Evolutionary conservation across 2,329 filamentous ascomycete species (phyloP), one percentile per base, ranked within the genome.

Genomic region (Thielaviopsis cerberus): DNA sequence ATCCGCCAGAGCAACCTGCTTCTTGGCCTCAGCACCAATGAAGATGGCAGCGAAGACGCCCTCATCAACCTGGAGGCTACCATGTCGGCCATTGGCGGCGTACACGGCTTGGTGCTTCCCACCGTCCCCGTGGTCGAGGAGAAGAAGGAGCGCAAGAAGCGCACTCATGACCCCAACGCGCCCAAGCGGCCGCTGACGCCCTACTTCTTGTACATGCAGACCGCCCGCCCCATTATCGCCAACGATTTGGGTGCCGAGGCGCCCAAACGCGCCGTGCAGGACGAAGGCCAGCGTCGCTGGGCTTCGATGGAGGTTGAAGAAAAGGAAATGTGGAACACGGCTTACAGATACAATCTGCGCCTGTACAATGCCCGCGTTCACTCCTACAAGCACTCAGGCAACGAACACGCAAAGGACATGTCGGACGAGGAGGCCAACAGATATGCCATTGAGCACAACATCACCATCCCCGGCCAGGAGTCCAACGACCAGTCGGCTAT

Each of bases 191-290:
- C 91, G 8, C 72, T 96, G 67, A 97, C 91, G 5, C 89, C 91
- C 1, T 96, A 94, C 75, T 95, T 97, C 76, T 75, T 96, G 61
- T 97, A 89, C 75, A 88, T 94, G 77, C 86, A 94, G 70, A 84
- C 86, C 63, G 88, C 88, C 63, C 86, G 92, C 54, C 79, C 83
- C 55, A 84, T 87, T 68, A 92, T 97, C 64, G 84, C 86, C 59
- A 77, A 76, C 34, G 88, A 94, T 64, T 78, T 94, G 11, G 86
- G 85, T 23, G 68, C 80, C n/a, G 77, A 81, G 61, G 82, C 83
- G 7, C 84, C 85, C 69, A 90, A 91, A 68, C 88, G 88, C 66
- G 88, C 90, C 59, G 86, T 97, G 54, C 85, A 89, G 67, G 82
- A 87, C 61, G 89, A 95, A 71, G 88, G 89, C 48, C 90, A 88